phyloP scores from a whole-genome alignment of 1,284 basidiomycete genomes.

The Naganishia cerealis region DNA sequence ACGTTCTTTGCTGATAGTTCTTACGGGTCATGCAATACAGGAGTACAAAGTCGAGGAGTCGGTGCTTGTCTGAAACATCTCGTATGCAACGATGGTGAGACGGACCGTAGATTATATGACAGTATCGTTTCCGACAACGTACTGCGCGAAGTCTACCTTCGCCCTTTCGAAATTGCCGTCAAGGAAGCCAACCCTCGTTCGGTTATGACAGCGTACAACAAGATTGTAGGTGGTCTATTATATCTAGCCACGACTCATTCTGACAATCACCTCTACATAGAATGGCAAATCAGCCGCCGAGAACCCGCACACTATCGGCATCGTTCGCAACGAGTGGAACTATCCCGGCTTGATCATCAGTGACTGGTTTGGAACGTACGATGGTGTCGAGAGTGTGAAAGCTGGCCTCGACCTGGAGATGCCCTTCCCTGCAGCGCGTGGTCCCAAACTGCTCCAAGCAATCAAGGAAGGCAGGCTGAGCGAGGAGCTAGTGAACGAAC shows the following conservation, averaged over 20 bases:
- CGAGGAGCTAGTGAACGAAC: conserved; percentile 39
- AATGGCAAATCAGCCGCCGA: conserved; percentile 72
- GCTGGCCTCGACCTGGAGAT: conserved; percentile 28
- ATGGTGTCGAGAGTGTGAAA: conserved; percentile 25
- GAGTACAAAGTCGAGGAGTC: conserved; percentile 59
- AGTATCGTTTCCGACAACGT: conserved; percentile 62
- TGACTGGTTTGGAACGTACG: conserved; percentile 71
- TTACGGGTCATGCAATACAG: background rate
- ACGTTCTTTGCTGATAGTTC: background rate
- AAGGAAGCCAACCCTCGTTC: conserved; percentile 56
- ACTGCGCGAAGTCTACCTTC: conserved; percentile 75
- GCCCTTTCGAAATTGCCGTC: conserved; percentile 77
- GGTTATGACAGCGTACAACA: conserved; percentile 57
- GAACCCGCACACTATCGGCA: conserved; percentile 57
- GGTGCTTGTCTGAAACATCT: conserved; percentile 40
- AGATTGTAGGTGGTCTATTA: conserved; percentile 43
- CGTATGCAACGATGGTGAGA: conserved; percentile 59
- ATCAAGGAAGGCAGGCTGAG: conserved; percentile 19
- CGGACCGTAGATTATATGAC: conserved; percentile 43
- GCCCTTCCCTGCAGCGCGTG: conserved; percentile 16
- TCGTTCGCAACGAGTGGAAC: conserved; percentile 40
- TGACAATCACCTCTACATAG: background rate
- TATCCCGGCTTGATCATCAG: conserved; percentile 59
- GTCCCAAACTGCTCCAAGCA: conserved; percentile 17
- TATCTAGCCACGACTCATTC: too few relatives aligned